Base-by-base conservation (phyloP, 2,329 filamentous ascomycete genomes). In the Colletotrichum lentis region DNA sequence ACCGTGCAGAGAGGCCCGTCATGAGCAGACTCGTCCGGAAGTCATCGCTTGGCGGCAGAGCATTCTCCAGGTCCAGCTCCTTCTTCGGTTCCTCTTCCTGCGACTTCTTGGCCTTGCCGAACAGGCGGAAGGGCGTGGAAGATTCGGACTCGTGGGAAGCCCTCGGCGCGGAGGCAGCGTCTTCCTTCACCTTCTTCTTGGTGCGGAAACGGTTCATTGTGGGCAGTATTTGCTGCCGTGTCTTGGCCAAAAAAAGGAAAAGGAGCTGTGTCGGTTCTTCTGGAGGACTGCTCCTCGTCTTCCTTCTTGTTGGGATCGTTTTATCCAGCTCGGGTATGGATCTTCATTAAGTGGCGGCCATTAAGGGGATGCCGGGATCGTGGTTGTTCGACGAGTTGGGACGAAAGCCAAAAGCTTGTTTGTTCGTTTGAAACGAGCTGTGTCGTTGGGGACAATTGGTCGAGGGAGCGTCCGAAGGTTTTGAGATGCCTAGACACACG, bases 1-100 rank as follows among this genome's bases (percentile, higher is more conserved):
- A 99, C 7, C 96, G 90, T 14, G 94, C 93, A 0, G 95, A 98
- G 5, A 99, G 85, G 49, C 94, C 95, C 0, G 93, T 94, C 95
- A 99, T 97, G 70, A 99, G 84, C 67, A 99, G 82, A 83, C 96
- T 98, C 3, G 96, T 99, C 65, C 96, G 89, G 79, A 99, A 98
- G 75, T 98, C 91, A 78, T 98, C 93, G 54, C 83, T 90, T 0
- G 94, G 85, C 1, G 96, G 96, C 2, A 99, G 83, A 0, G 89
- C 94, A 14, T 83, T 83, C 3, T 88, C 78, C 14, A 98, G 82
- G 74, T 98, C 91, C 54, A 97, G 79, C 70, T 92, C 86, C 67
- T 82, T 83, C 76, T 90, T 91, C 53, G 82, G 80, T 73, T 89
- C 87, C 53, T 84, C 84, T 22, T 85, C 85, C 11, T 79, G 81